A percentile compares a stretch with the other conserved stretches of the same genome.
Evolutionary conservation across 2,329 filamentous ascomycete genomes (phyloP).

Genomic region (Paracorniculantispora psalliotae): DNA sequence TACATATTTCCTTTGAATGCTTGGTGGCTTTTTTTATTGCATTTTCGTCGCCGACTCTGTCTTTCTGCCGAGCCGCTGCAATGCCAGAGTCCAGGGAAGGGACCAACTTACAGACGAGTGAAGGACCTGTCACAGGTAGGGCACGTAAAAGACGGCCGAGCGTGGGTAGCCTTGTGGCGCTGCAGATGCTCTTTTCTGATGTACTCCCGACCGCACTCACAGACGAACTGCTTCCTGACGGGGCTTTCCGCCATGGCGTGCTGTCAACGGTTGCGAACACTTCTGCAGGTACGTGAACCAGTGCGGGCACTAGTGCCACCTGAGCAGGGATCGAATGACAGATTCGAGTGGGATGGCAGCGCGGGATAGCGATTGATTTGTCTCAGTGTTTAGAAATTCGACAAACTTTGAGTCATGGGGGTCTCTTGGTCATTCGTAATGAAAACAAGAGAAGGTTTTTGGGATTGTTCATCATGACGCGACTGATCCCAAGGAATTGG

Average conservation of each 20-base stretch:
- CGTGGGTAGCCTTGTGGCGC: conserved; percentile 36
- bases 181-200: conserved; percentile 36
- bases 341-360: not conserved
- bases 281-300: not conserved
- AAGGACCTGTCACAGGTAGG: conserved; percentile 34
- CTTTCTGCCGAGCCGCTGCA: not conserved
- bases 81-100: not conserved
- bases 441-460: not conserved
- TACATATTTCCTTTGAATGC: not conserved
- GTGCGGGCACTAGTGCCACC: not conserved
- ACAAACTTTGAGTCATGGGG: not conserved
- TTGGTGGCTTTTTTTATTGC: not conserved
- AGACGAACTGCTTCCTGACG: conserved; percentile 17
- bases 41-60: not conserved
- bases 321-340: not conserved
- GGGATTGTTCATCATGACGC: not conserved
- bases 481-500: not conserved
- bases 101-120: conserved; percentile 32
- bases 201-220: conserved; percentile 37
- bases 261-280: not conserved
- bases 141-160: conserved; percentile 30
- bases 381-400: not conserved
- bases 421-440: not conserved
- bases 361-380: not conserved
- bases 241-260: conserved; percentile 3